Evolutionary conservation across 129 eudicot genomes (phyloP).

Genomic region (Gnaphalium uliginosum): DNA sequence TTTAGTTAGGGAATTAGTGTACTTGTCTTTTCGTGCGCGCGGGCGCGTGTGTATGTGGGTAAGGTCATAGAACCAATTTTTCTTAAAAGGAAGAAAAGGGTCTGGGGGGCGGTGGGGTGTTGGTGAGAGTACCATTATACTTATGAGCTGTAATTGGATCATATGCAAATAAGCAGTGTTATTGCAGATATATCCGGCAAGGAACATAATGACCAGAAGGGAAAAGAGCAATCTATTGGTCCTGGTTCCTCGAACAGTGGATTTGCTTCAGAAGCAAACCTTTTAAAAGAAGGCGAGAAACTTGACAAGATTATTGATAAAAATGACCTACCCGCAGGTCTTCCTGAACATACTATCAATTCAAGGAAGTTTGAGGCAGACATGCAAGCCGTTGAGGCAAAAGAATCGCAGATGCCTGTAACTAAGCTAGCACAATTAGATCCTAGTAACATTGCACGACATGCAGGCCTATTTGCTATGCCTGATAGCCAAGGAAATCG

Average conservation of each 20-base stretch:
- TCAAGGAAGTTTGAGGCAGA: constrained; percentile 51
- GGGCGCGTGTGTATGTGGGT: not conserved
- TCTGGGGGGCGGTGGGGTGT: not conserved
- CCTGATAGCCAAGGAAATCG: constrained; percentile 40
- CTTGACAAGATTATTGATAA: constrained; percentile 39
- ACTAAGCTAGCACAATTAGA: constrained; percentile 43
- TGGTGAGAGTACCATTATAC: not conserved
- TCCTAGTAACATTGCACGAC: constrained; percentile 36
- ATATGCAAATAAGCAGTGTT: constrained; percentile 23
- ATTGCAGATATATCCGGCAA: constrained; percentile 63
- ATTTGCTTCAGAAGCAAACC: constrained; percentile 39
- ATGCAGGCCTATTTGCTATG: constrained; percentile 32
- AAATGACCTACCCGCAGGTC: constrained; percentile 32
- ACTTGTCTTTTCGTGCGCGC: not conserved
- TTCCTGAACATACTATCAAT: constrained; percentile 35
- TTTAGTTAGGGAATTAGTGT: not conserved
- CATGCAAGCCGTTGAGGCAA: constrained; percentile 39
- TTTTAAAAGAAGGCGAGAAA: constrained; percentile 53
- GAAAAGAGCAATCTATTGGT: constrained; percentile 59
- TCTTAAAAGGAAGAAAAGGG: not conserved
- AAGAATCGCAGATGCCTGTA: constrained; percentile 47
- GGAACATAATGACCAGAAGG: constrained; percentile 63
- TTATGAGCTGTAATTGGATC: not conserved
- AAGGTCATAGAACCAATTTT: not conserved
- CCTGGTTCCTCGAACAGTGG: constrained; percentile 50